phyloP scores from a whole-genome alignment of 2,329 filamentous ascomycete species.

The Beauveria medogensis region DNA sequence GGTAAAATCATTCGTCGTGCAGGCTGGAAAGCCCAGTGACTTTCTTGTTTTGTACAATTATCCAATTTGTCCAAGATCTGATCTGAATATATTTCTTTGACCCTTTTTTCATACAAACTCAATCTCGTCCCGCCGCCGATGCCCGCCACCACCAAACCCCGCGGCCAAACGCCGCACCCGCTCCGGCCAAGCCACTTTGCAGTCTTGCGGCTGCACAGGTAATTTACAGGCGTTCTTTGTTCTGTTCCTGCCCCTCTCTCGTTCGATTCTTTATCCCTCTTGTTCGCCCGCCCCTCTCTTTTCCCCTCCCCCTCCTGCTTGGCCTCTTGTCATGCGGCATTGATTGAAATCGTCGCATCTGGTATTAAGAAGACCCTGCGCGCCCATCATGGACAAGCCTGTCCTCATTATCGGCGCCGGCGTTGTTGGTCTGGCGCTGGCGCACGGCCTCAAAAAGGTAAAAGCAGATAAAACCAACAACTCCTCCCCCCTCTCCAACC shows the following conservation, averaged over 20 bases:
- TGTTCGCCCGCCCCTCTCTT: not conserved
- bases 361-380: no score
- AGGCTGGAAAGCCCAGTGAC: no score
- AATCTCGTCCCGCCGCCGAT: not conserved
- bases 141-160: not conserved
- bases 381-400: constrained; percentile 15
- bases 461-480: not conserved
- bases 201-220: no score
- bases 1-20: no score
- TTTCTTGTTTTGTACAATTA: no score
- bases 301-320: not conserved
- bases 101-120: not conserved
- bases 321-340: not conserved
- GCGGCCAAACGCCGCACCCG: not conserved
- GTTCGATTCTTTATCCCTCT: no score
- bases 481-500: not conserved
- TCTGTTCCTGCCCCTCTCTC: no score
- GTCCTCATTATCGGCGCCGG: constrained; percentile 31
- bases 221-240: no score
- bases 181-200: not conserved
- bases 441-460: constrained; percentile 29
- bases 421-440: constrained; percentile 28
- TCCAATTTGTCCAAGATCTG: no score
- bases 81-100: no score
- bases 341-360: no score